A percentile compares a stretch with the other conserved stretches of the same genome.
Evolutionary conservation across 2,329 filamentous ascomycete genomes (phyloP).

Genomic region (Colletotrichum sp.): DNA sequence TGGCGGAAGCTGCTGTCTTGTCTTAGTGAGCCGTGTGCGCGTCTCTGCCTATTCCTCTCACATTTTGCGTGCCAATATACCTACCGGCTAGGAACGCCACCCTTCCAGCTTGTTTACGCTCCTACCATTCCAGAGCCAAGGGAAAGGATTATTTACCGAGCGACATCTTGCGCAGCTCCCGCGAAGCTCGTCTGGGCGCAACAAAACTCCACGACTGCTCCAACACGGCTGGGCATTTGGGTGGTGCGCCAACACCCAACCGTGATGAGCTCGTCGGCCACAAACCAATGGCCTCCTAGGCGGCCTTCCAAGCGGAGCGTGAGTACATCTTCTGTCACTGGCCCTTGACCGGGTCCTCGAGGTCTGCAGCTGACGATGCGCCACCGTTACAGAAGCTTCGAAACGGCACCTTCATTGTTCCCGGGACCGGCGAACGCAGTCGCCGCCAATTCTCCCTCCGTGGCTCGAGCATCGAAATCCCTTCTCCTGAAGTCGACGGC

Average conservation of each 20-base stretch:
- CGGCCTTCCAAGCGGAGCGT: slow-evolving; percentile 53
- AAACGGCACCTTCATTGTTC: slow-evolving; percentile 87
- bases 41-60: background rate
- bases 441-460: slow-evolving; percentile 81
- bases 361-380: background rate
- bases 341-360: background rate
- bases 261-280: slow-evolving; percentile 24
- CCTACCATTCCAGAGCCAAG: background rate
- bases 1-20: background rate
- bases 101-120: background rate
- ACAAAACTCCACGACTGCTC: slow-evolving; percentile 30
- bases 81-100: background rate
- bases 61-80: background rate
- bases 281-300: slow-evolving; percentile 41
- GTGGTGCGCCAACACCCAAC: slow-evolving; percentile 18
- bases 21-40: background rate
- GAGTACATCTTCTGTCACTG: slow-evolving; percentile 23
- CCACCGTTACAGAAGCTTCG: slow-evolving; percentile 66
- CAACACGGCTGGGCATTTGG: slow-evolving; percentile 7
- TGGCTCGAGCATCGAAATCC: slow-evolving; percentile 43
- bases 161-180: background rate
- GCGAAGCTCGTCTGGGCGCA: slow-evolving; percentile 20
- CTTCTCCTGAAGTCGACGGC: slow-evolving; percentile 32
- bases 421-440: slow-evolving; percentile 83
- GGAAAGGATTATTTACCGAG: background rate